Percentiles rank a stretch among this genome's conserved stretches.
These are phyloP conservation scores for Lentinula novae-zelandiae DNA, from an alignment of 1,284 basidiomycete species.

Conservation along the genomic window DNA sequence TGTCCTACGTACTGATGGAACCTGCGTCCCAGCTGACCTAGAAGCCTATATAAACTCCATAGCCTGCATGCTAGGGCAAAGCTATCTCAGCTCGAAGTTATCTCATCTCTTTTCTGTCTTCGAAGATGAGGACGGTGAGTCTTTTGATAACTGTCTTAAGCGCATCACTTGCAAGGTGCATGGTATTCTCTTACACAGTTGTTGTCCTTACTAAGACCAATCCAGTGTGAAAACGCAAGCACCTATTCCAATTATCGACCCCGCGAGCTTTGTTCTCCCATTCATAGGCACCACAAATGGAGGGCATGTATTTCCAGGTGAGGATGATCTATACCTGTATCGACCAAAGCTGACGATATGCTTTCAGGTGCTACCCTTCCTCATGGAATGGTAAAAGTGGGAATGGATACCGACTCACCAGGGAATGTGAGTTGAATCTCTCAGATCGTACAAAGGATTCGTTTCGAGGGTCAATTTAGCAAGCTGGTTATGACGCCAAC, in stretches of 20 bases:
- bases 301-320: slow-evolving; percentile 62
- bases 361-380: slow-evolving; percentile 53
- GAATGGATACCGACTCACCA: slow-evolving; percentile 63
- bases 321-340: slow-evolving; percentile 2
- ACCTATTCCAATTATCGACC: slow-evolving; percentile 29
- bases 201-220: no score
- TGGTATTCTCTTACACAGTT: not conserved
- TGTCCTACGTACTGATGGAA: not conserved
- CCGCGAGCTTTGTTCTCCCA: slow-evolving; percentile 44
- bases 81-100: not conserved
- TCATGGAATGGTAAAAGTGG: slow-evolving; percentile 63
- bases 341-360: not conserved
- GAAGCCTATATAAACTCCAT: no score
- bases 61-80: no score
- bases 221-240: not conserved
- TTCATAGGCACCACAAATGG: slow-evolving; percentile 59
- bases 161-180: not conserved
- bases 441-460: not conserved
- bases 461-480: slow-evolving; percentile 28
- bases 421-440: slow-evolving; percentile 39
- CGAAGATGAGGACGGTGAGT: not conserved
- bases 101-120: not conserved
- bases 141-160: not conserved
- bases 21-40: not conserved
- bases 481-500: slow-evolving; percentile 58